Evolutionary conservation across 192 early-diverging fungal species (phyloP).

Genomic region (Umbelopsis sp.): DNA sequence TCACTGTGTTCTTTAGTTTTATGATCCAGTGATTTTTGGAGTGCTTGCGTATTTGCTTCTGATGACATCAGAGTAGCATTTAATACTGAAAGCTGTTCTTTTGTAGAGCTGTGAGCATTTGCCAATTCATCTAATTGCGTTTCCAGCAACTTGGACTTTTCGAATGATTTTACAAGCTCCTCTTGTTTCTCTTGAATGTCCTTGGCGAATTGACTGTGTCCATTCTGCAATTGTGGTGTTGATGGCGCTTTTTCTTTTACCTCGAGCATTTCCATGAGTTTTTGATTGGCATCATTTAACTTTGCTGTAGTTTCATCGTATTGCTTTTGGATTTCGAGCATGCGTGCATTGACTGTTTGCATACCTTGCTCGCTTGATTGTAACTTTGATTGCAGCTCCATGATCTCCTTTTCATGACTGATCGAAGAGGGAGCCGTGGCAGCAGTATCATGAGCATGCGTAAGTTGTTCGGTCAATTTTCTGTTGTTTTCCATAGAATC

Average conservation of each 20-base stretch:
- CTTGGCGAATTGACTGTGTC: not conserved
- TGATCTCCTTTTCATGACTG: not conserved
- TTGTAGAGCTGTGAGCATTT: not conserved
- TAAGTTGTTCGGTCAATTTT: not conserved
- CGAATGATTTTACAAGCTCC: not conserved
- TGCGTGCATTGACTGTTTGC: not conserved
- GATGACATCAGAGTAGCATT: not conserved
- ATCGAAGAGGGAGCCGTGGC: too few species aligned
- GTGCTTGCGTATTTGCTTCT: not conserved
- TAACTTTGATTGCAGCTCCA: not conserved
- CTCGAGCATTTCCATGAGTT: not conserved
- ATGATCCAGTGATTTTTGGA: not conserved
- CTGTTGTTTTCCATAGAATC: not conserved
- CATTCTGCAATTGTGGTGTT: not conserved
- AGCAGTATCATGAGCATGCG: not conserved
- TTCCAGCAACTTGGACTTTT: not conserved
- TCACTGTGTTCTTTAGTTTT: not conserved
- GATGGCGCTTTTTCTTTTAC: too few species aligned
- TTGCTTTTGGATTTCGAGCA: not conserved
- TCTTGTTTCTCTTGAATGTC: not conserved
- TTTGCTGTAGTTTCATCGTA: not conserved
- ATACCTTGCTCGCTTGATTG: not conserved
- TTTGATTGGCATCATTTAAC: not conserved
- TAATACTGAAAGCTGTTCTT: not conserved
- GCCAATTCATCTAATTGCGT: not conserved